A percentile compares a stretch with the other conserved stretches of the same genome.
phyloP scores from a whole-genome alignment of 2,329 filamentous ascomycete species.

The Monosporascus sp. region DNA sequence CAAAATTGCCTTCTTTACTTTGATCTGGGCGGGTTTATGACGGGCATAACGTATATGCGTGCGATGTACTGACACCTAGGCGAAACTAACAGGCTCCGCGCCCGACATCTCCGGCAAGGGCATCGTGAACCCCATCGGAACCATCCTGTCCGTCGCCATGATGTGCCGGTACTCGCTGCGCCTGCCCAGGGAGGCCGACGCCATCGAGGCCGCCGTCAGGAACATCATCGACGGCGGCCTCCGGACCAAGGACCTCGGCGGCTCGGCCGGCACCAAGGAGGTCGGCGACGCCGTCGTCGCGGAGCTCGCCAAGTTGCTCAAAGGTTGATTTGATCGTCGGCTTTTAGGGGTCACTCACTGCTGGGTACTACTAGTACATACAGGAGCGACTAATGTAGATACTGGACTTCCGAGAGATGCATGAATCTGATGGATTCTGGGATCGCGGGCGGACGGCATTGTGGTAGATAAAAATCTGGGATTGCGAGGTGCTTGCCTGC shows the following conservation, averaged over 20 bases:
- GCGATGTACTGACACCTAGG: too few relatives aligned
- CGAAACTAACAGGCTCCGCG: constrained; percentile 55
- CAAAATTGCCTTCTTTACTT: too few relatives aligned
- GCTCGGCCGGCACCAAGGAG: constrained; percentile 65
- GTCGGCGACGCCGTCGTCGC: constrained; percentile 75
- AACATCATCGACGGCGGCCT: constrained; percentile 74
- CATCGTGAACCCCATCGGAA: constrained; percentile 87
- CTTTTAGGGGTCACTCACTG: neutral
- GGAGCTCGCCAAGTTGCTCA: constrained; percentile 66
- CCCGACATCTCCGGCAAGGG: constrained; percentile 91
- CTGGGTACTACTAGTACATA: neutral
- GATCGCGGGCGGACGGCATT: too few relatives aligned
- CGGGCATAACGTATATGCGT: too few relatives aligned
- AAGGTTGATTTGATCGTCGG: constrained; percentile 24
- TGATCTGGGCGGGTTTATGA: too few relatives aligned
- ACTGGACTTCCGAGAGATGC: too few relatives aligned
- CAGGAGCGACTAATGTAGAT: too few relatives aligned
- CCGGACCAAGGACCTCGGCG: constrained; percentile 80
- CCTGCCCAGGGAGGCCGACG: constrained; percentile 68
- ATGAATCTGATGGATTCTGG: too few relatives aligned
- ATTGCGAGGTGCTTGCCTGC: too few relatives aligned
- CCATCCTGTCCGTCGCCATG: constrained; percentile 89
- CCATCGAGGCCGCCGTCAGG: constrained; percentile 76
- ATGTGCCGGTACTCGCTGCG: constrained; percentile 91
- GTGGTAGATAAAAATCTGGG: too few relatives aligned